Base-by-base conservation (phyloP, 257 asterid species). In the Pogostemon cablin region DNA sequence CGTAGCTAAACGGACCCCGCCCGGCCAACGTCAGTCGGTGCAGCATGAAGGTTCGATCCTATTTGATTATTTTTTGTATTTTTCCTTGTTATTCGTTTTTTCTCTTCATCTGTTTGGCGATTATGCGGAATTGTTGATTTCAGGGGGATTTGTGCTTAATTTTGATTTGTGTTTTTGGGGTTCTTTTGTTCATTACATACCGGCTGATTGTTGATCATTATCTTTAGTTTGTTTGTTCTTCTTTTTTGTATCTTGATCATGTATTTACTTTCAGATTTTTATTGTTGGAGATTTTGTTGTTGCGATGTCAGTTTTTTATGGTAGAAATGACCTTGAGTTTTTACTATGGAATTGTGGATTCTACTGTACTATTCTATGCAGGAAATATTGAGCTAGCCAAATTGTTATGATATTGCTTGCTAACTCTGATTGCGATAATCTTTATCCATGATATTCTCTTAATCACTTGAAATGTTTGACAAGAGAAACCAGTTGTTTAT, bases 1-100 rank as follows among this genome's bases (percentile, higher is more conserved):
- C 74, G 96, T 95, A 10, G 96, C 96, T 53, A 86, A 82, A 58
- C 87, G 98, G 67, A 95, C 89, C 46, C 90, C 85, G 43, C 93
- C 96, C 1, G 82, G 86, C 50, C 98, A 91, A 53, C 90, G 98
- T 9, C 99, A 91, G 78, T 95, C 98, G 15, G 98, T 95, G 50
- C 90, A 91, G 83, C 96, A 93, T 65, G 96, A 87, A 86, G 99
- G 99, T 87, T 17, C 35, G 44, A 41, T 59, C 8, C 48, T 7
- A 2, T 49, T 5, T 0, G 7, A 7, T 54, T 50, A 37, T 53
- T 6, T 4, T 2, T 25, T 25, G 32, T 25, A 37, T 5, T 44
- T 41, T 15, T 65, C 17, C 37, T 72, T 60, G 42, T 34, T 63
- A 1, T 66, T 58, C 39, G 8, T 70, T 58, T 49, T n/a, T 7